Evolutionary conservation across 352 stramenopile genomes (phyloP).

Genomic region (Pythium pyrilobum): DNA sequence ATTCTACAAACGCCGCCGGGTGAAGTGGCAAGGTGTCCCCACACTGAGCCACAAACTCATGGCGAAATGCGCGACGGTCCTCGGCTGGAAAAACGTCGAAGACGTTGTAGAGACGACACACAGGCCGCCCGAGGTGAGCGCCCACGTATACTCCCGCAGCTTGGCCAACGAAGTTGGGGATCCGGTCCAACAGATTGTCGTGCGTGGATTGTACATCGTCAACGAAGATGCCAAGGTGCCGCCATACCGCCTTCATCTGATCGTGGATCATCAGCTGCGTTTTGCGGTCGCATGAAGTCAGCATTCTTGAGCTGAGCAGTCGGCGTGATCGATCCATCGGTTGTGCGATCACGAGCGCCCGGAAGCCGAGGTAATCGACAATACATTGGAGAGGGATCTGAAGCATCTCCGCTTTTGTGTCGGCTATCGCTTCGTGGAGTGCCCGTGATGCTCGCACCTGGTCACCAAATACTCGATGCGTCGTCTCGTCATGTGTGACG

Average conservation of each 20-base stretch:
- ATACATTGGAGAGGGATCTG: constrained; percentile 49
- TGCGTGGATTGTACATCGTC: background rate
- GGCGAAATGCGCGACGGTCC: constrained; percentile 24
- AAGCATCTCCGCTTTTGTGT: constrained; percentile 5
- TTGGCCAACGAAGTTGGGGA: background rate
- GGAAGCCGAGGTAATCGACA: constrained; percentile 57
- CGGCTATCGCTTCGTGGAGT: constrained; percentile 20
- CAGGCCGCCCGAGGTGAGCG: too few species aligned
- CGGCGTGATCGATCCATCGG: background rate
- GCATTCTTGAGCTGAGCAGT: constrained; percentile 15
- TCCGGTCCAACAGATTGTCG: background rate
- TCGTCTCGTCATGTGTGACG: constrained; percentile 9
- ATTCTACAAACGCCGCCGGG: constrained; percentile 1
- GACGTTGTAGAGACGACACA: background rate
- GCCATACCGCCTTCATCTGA: background rate
- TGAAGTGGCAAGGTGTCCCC: constrained; percentile 31
- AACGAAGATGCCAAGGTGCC: constrained; percentile 1
- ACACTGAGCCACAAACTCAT: constrained; percentile 43
- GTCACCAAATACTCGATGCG: constrained; percentile 32
- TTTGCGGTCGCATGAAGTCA: background rate
- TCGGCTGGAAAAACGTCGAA: constrained; percentile 2
- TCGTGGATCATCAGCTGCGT: background rate
- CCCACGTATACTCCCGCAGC: background rate
- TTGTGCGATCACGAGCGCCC: constrained; percentile 36
- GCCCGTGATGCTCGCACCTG: constrained; percentile 41